Conservation (phyloP, 2,329 filamentous ascomycete genomes). For the Pestalotiopsis sp. region DNA sequence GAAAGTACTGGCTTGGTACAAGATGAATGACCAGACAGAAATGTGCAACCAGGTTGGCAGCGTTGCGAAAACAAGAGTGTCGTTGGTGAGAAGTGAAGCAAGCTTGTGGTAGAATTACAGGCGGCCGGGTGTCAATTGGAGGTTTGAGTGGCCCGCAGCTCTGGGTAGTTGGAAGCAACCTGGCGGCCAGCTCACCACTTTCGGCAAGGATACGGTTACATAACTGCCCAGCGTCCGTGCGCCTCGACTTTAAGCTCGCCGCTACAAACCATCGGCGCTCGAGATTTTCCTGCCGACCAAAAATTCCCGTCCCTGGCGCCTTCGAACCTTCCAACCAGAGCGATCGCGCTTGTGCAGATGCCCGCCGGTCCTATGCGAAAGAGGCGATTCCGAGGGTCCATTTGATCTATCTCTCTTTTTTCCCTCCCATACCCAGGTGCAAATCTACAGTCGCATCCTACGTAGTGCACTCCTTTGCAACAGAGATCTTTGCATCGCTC, state of each 20-base stretch:
- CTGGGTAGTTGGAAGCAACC: background rate
- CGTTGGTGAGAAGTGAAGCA: background rate
- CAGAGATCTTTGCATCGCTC: background rate
- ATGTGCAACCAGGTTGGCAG: background rate
- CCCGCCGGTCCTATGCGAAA: slow-evolving; percentile 2
- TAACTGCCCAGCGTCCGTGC: background rate
- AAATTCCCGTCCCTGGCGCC: slow-evolving; percentile 7
- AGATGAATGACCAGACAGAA: background rate
- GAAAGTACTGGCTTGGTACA: background rate
- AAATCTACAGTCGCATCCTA: background rate
- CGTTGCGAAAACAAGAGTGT: background rate
- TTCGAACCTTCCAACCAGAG: background rate
- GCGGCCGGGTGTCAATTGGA: background rate
- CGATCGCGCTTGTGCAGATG: slow-evolving; percentile 3
- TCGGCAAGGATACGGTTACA: background rate
- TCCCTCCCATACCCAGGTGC: background rate
- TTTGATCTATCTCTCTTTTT: background rate
- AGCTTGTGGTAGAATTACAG: background rate
- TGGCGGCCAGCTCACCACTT: background rate
- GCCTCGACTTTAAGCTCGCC: background rate
- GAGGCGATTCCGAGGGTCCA: background rate
- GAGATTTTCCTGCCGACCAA: slow-evolving; percentile 14
- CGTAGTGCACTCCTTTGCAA: background rate
- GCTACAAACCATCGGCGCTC: background rate
- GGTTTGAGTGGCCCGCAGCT: background rate